Conservation (phyloP, 257 asterid species). For the Ajuga chamaepitys region DNA sequence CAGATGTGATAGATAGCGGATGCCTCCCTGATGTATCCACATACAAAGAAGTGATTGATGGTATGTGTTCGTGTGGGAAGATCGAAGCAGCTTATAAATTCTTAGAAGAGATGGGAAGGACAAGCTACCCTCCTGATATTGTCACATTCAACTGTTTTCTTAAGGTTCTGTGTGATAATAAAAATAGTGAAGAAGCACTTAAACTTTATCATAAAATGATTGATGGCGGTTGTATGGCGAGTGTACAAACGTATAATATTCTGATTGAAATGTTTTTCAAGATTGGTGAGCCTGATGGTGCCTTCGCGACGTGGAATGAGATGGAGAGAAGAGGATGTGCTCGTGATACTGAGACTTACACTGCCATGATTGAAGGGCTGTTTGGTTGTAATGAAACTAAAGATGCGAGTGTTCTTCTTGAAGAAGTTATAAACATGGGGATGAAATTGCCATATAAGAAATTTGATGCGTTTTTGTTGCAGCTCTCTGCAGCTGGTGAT, state of each 20-base stretch:
- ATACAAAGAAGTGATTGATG: slow-evolving; percentile 76
- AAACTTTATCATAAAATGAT: slow-evolving; percentile 57
- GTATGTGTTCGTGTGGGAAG: slow-evolving; percentile 65
- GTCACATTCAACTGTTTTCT: slow-evolving; percentile 88
- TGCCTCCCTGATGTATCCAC: slow-evolving; percentile 93
- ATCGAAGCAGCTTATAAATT: slow-evolving; percentile 66
- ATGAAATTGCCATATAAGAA: slow-evolving; percentile 66
- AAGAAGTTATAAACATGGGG: slow-evolving; percentile 53
- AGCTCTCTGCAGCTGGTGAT: slow-evolving; percentile 72
- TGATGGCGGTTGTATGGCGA: slow-evolving; percentile 58
- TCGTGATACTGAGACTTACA: slow-evolving; percentile 64
- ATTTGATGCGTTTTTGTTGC: slow-evolving; percentile 57
- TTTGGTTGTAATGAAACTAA: slow-evolving; percentile 39
- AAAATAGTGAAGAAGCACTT: slow-evolving; percentile 51
- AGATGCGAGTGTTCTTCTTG: slow-evolving; percentile 67
- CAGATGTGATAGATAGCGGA: slow-evolving; percentile 70
- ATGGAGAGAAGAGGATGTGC: slow-evolving; percentile 63
- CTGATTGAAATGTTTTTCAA: slow-evolving; percentile 64
- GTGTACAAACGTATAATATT: slow-evolving; percentile 85
- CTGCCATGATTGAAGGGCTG: slow-evolving; percentile 88
- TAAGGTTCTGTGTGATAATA: slow-evolving; percentile 72
- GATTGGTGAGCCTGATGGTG: slow-evolving; percentile 57
- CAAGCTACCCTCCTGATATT: slow-evolving; percentile 89
- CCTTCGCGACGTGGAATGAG: slow-evolving; percentile 76
- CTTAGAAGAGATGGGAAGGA: slow-evolving; percentile 73